phyloP scores from a whole-genome alignment of 495 filamentous ascomycete genomes.

The Podospora pseudocomata region DNA sequence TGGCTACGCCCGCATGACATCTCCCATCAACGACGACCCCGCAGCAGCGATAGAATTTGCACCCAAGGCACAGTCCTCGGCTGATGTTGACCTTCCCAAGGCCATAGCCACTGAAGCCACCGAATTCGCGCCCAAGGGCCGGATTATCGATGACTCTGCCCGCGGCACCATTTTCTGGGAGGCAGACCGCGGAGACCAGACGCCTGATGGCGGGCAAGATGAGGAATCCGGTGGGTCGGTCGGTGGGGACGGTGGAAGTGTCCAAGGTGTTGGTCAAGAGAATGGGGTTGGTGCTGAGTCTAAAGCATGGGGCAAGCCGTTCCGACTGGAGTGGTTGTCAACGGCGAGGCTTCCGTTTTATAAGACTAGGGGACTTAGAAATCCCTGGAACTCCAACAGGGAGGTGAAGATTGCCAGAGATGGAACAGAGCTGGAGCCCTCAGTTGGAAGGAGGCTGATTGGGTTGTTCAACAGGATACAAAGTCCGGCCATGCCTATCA shows the following conservation, averaged over 20 bases:
- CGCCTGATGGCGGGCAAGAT: constrained; percentile 38
- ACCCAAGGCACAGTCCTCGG: constrained; percentile 53
- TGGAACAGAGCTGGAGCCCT: constrained; percentile 88
- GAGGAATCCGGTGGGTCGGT: constrained; percentile 27
- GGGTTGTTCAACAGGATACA: constrained; percentile 68
- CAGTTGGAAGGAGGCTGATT: constrained; percentile 70
- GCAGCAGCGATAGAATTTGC: constrained; percentile 63
- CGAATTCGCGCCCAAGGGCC: constrained; percentile 73
- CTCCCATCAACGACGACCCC: constrained; percentile 74
- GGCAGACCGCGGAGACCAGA: constrained; percentile 56
- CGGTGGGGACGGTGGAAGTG: constrained; percentile 31
- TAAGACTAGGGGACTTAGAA: constrained; percentile 82
- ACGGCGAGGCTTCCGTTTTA: constrained; percentile 87
- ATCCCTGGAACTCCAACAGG: constrained; percentile 92
- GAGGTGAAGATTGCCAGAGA: constrained; percentile 97
- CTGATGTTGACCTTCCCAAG: constrained; percentile 62
- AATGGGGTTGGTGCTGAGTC: constrained; percentile 37
- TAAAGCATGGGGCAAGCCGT: constrained; percentile 88
- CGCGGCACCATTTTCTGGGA: constrained; percentile 98
- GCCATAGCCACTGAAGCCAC: constrained; percentile 78
- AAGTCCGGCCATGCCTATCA: constrained; percentile 36
- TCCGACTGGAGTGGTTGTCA: constrained; percentile 88
- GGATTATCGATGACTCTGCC: constrained; percentile 89
- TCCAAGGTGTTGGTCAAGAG: constrained; percentile 33
- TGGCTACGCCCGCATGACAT: constrained; percentile 90